A percentile compares a stretch with the other conserved stretches of the same genome.
These are phyloP conservation scores for Phycomyces nitens DNA, from an alignment of 192 early-diverging fungal species.

Conservation along the genomic window DNA sequence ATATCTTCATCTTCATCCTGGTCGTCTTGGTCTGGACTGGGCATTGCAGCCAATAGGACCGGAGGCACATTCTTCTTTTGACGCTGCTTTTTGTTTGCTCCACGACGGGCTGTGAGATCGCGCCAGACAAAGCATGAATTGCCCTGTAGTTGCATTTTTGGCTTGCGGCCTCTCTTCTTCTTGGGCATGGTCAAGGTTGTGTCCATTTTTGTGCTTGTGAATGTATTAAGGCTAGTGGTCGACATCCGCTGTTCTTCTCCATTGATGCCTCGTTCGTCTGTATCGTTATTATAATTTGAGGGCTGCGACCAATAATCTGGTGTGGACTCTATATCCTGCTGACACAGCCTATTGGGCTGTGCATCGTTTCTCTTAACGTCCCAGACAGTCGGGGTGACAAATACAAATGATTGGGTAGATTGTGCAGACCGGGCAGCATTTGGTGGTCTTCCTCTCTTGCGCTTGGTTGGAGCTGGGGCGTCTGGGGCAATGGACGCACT, in stretches of 20 bases:
- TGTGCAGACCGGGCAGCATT: conserved; percentile 8
- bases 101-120: conserved; percentile 29
- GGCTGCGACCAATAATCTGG: neutral
- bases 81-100: conserved; percentile 14
- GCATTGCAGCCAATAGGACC: neutral
- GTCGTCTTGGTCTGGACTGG: neutral
- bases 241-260: neutral
- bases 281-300: neutral
- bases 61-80: neutral
- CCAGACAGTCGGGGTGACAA: conserved; percentile 38
- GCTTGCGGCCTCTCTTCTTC: conserved; percentile 38
- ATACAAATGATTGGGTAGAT: conserved; percentile 18
- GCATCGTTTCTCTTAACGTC: conserved; percentile 22
- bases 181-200: conserved; percentile 30
- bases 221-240: conserved; percentile 21
- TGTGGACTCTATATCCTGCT: neutral
- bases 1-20: too few species aligned
- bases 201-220: conserved; percentile 30
- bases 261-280: neutral
- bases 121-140: conserved; percentile 41
- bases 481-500: neutral
- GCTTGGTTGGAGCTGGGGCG: neutral
- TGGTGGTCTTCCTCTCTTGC: conserved; percentile 29
- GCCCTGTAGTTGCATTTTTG: conserved; percentile 34
- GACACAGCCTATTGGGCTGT: neutral